Percentiles rank a stretch among this genome's conserved stretches.
These are phyloP conservation scores for Thraustotheca clavata DNA, from an alignment of 352 stramenopile genomes.

Conservation along the genomic window DNA sequence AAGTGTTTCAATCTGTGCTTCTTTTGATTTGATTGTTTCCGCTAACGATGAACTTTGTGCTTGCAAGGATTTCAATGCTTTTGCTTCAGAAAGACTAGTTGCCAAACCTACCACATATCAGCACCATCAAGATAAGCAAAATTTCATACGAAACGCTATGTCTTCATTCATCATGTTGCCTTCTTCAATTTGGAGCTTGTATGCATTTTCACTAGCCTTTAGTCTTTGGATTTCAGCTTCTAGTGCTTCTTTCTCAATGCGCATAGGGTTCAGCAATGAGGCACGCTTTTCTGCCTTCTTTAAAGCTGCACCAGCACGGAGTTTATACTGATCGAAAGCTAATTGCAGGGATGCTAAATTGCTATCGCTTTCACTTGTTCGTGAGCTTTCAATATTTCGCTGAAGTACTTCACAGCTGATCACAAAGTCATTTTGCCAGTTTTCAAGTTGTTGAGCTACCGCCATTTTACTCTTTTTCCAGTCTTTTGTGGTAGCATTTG, in stretches of 20 bases:
- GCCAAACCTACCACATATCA: no score
- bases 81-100: no score
- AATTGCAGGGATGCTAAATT: constrained; percentile 20
- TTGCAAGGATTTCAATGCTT: no score
- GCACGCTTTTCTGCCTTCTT: constrained; percentile 78
- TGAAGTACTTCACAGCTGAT: neutral
- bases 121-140: no score
- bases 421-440: neutral
- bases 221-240: constrained; percentile 24
- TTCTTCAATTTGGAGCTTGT: constrained; percentile 24
- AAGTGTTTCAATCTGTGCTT: neutral
- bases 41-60: no score
- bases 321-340: constrained; percentile 64
- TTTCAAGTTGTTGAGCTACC: neutral
- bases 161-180: neutral
- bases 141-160: neutral
- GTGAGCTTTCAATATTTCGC: neutral
- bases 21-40: no score
- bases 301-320: constrained; percentile 51
- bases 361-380: neutral
- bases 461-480: neutral
- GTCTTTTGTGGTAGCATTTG: neutral
- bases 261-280: constrained; percentile 71
- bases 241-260: constrained; percentile 55
- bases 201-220: constrained; percentile 25